A percentile compares a stretch with the other conserved stretches of the same genome.
Evolutionary conservation across 2,329 filamentous ascomycete genomes (phyloP).

Genomic region (Colletotrichum falcatum): DNA sequence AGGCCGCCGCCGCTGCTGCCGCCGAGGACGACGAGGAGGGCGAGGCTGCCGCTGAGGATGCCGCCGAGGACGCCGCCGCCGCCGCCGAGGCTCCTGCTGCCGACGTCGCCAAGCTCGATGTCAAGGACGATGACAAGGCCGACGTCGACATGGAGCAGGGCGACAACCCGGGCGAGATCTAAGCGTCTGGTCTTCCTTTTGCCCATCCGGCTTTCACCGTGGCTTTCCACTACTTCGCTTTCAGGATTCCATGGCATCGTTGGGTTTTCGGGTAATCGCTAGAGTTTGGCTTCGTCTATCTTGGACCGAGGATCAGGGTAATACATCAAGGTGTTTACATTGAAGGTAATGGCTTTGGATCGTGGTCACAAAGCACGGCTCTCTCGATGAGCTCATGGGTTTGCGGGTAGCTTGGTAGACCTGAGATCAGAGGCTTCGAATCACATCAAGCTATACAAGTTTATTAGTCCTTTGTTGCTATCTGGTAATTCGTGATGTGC

Average conservation of each 20-base stretch:
- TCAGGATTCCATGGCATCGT: too few relatives aligned
- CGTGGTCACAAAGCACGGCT: background rate
- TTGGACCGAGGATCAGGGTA: background rate
- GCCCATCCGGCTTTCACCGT: background rate
- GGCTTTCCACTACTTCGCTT: background rate
- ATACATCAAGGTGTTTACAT: background rate
- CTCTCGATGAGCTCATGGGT: background rate
- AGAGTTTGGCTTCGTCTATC: background rate
- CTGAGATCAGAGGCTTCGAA: background rate
- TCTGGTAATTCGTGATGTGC: too few relatives aligned
- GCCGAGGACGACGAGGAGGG: slow-evolving; percentile 18
- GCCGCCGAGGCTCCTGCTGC: slow-evolving; percentile 13
- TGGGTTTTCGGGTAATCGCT: background rate
- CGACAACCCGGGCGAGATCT: slow-evolving; percentile 19
- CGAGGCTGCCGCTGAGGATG: slow-evolving; percentile 20
- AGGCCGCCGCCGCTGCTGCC: background rate
- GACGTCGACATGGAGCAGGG: slow-evolving; percentile 24
- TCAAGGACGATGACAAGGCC: slow-evolving; percentile 17
- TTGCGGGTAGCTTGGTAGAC: background rate
- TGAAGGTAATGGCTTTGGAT: background rate
- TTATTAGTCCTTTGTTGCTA: fast-evolving
- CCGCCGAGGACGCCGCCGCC: slow-evolving; percentile 18
- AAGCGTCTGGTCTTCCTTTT: background rate
- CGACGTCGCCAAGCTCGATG: slow-evolving; percentile 33
- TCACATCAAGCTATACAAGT: background rate